Evolutionary conservation across 768 basidiomycete species (phyloP).

Genomic region (Boletus tomentosulus): DNA sequence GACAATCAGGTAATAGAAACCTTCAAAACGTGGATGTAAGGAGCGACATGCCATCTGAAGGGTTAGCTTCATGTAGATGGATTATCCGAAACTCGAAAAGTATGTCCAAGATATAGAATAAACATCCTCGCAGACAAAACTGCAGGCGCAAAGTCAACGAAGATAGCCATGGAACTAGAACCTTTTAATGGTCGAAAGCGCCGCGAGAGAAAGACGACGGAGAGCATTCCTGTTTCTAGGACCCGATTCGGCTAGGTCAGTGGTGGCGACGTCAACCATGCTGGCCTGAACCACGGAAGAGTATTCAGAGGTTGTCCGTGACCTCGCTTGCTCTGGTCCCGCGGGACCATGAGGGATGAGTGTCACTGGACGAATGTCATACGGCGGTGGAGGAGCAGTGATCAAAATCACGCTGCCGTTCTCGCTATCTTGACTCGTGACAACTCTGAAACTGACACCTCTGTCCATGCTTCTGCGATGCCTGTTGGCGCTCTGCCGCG

Average conservation of each 20-base stretch:
- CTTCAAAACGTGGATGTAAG: conserved; percentile 4
- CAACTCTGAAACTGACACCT: conserved; percentile 14
- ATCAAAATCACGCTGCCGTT: conserved; percentile 30
- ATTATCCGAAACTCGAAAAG: background rate
- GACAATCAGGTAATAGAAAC: background rate
- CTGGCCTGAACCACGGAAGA: conserved; percentile 19
- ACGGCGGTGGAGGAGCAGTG: conserved; percentile 27
- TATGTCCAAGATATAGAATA: conserved; percentile 7
- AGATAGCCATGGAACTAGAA: conserved; percentile 4
- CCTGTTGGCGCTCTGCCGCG: conserved; percentile 8
- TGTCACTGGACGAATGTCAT: conserved; percentile 10
- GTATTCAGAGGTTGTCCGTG: conserved; percentile 21
- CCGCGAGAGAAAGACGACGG: conserved; percentile 29
- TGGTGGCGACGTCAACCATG: conserved; percentile 6
- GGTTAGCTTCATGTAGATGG: background rate
- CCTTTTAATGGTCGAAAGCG: conserved; percentile 29
- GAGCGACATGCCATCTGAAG: conserved; percentile 1
- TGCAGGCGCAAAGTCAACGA: background rate
- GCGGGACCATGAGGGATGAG: conserved; percentile 4
- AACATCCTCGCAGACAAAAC: conserved; percentile 2
- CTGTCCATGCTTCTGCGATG: conserved; percentile 19
- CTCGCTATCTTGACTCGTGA: conserved; percentile 27
- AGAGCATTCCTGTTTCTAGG: conserved; percentile 19
- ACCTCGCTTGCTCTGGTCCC: conserved; percentile 9
- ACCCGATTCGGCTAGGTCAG: conserved; percentile 6